Conservation (phyloP, 805 yeast species). For the Candida suzukii region DNA sequence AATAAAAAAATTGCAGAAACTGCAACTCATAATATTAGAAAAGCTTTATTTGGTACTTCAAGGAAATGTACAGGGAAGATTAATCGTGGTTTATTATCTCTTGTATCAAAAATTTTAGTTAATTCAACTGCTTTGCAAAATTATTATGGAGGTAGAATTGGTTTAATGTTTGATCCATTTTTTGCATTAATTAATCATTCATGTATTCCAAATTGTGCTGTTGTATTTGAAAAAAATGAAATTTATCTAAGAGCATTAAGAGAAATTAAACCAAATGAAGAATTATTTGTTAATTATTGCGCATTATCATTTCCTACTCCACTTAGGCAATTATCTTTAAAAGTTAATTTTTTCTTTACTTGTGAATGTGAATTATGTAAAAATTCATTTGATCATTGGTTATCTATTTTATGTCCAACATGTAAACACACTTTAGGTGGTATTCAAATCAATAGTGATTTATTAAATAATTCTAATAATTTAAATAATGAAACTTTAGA, state of each 20-base stretch:
- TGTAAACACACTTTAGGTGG: conserved; percentile 14
- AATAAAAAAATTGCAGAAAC: conserved; percentile 1
- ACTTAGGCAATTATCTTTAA: conserved; percentile 22
- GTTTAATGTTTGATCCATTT: conserved; percentile 28
- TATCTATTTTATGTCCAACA: conserved; percentile 18
- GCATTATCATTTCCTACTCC: conserved; percentile 20
- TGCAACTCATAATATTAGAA: too few species aligned
- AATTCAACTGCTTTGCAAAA: conserved; percentile 25
- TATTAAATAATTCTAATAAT: neutral
- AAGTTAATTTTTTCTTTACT: conserved; percentile 23
- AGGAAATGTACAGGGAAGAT: neutral
- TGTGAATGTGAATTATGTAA: conserved; percentile 28
- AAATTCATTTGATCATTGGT: conserved; percentile 17
- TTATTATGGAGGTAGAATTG: conserved; percentile 21
- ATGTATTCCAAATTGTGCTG: conserved; percentile 29
- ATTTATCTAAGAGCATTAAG: conserved; percentile 14
- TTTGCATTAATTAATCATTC: conserved; percentile 34
- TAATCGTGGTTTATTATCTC: conserved; percentile 10
- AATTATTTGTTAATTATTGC: conserved; percentile 26
- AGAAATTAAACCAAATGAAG: conserved; percentile 16
- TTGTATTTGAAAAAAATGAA: conserved; percentile 14
- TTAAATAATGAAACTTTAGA: neutral
- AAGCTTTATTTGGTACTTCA: too few species aligned
- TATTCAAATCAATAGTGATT: conserved; percentile 6
- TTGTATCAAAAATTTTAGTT: conserved; percentile 17